Conservation (phyloP, 164 flowering plant genomes). For the Akebia trifoliata region DNA sequence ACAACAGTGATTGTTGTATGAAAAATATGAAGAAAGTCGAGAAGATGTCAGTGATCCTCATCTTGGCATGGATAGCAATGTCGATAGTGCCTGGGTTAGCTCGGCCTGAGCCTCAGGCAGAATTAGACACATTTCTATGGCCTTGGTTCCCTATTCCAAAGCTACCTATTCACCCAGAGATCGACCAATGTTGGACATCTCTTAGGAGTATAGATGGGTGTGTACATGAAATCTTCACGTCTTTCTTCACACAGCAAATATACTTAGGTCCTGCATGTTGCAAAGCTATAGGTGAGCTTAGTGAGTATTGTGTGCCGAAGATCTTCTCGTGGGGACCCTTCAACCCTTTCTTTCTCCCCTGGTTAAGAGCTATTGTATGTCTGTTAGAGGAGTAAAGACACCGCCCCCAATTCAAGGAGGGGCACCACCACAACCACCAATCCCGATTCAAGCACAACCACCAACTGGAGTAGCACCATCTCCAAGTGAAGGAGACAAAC, state of each 20-base stretch:
- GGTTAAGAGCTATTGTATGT: neutral
- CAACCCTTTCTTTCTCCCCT: neutral
- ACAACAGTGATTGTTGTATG: no score
- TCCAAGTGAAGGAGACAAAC: neutral
- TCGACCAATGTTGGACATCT: neutral
- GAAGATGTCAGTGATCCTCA: neutral
- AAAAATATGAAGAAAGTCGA: neutral
- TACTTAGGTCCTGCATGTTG: slow-evolving; percentile 2
- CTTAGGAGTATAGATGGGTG: neutral
- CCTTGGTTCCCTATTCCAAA: no score
- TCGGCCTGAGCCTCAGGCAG: neutral
- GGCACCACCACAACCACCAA: neutral
- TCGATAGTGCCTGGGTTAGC: neutral
- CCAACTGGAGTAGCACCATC: neutral
- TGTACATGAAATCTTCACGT: neutral
- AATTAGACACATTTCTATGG: neutral
- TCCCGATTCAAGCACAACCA: neutral
- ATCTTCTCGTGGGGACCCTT: neutral
- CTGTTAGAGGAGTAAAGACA: no score
- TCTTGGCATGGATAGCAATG: neutral
- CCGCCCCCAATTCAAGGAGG: no score
- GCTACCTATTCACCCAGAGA: neutral
- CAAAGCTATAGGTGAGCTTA: neutral
- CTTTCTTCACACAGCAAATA: neutral
- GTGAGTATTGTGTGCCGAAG: neutral